Conservation (phyloP, 2,329 filamentous ascomycete species). For the Macrophomina tecta region DNA sequence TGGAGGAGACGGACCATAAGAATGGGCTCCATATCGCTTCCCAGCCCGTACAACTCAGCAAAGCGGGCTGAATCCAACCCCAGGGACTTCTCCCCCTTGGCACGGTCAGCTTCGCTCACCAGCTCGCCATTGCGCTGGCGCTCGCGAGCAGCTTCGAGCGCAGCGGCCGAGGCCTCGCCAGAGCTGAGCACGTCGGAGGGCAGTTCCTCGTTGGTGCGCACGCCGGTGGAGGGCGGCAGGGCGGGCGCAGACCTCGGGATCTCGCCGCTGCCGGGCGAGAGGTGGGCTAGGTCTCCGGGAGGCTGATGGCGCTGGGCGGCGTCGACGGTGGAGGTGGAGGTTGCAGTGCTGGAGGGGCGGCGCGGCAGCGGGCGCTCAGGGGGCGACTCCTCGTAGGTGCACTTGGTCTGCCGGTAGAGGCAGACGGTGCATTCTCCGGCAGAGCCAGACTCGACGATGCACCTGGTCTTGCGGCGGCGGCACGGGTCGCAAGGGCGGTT, state of each 20-base stretch:
- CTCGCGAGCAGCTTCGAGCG: constrained; percentile 17
- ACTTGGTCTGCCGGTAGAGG: constrained; percentile 17
- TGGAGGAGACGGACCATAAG: constrained; percentile 24
- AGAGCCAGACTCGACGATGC: constrained; percentile 25
- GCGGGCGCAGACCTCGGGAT: constrained; percentile 17
- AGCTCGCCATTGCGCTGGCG: constrained; percentile 23
- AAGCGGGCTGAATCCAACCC: constrained; percentile 27
- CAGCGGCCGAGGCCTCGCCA: constrained; percentile 16
- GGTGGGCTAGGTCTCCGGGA: constrained; percentile 5
- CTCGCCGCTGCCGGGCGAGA: constrained; percentile 11
- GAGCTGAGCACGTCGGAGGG: constrained; percentile 22
- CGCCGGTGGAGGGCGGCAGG: neutral
- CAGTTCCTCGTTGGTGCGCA: constrained; percentile 25
- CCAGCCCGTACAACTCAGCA: constrained; percentile 30
- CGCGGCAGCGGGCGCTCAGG: constrained; percentile 21
- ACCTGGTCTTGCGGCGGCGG: constrained; percentile 30
- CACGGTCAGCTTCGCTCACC: constrained; percentile 11
- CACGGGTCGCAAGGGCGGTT: constrained; percentile 30
- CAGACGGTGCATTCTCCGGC: constrained; percentile 27
- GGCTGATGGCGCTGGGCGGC: neutral
- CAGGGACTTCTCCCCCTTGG: constrained; percentile 24
- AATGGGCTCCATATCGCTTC: constrained; percentile 31
- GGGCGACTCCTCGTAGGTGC: constrained; percentile 21
- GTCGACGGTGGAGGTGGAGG: constrained; percentile 7
- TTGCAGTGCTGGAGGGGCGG: constrained; percentile 8